Percentiles rank a stretch among this genome's conserved stretches.
These are phyloP conservation scores for Raddia distichophylla DNA, from an alignment of 176 grass and related monocot genomes.

Conservation along the genomic window DNA sequence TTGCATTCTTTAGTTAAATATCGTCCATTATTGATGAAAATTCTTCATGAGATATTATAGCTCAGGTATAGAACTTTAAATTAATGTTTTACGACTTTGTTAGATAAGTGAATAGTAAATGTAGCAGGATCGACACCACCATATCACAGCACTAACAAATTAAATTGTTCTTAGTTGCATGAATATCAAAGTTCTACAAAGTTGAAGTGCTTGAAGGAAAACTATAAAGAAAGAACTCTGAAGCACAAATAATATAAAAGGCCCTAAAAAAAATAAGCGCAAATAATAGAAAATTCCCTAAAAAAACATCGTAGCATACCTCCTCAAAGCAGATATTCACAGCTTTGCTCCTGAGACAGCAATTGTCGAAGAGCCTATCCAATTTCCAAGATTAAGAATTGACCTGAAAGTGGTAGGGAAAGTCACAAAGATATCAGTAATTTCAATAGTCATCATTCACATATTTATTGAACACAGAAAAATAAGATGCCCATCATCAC, in stretches of 20 bases:
- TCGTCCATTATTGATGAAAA: not conserved
- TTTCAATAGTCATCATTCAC: conserved; percentile 20
- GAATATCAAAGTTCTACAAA: not conserved
- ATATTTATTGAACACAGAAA: conserved; percentile 30
- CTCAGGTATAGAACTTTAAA: not conserved
- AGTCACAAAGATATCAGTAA: conserved; percentile 1
- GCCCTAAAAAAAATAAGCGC: not conserved
- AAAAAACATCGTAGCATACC: conserved; percentile 36
- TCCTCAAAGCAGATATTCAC: conserved; percentile 19
- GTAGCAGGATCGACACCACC: not conserved
- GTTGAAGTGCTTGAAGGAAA: not conserved
- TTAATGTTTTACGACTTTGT: not conserved
- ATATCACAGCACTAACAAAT: conserved; percentile 23
- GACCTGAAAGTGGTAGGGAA: conserved; percentile 37
- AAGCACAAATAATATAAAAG: conserved; percentile 16
- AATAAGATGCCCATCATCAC: conserved; percentile 21
- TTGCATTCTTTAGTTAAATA: not conserved
- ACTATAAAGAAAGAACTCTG: not conserved
- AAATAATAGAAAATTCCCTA: not conserved
- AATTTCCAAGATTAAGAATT: conserved; percentile 26
- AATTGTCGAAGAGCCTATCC: not conserved
- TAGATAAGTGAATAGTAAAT: conserved; percentile 18
- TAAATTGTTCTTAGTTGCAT: not conserved
- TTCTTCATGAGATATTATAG: not conserved
- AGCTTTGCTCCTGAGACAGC: conserved; percentile 5